Evolutionary conservation across 306 rosid genomes (phyloP), one percentile per base, ranked within the genome.

Genomic region (Ochetophila trinervis): DNA sequence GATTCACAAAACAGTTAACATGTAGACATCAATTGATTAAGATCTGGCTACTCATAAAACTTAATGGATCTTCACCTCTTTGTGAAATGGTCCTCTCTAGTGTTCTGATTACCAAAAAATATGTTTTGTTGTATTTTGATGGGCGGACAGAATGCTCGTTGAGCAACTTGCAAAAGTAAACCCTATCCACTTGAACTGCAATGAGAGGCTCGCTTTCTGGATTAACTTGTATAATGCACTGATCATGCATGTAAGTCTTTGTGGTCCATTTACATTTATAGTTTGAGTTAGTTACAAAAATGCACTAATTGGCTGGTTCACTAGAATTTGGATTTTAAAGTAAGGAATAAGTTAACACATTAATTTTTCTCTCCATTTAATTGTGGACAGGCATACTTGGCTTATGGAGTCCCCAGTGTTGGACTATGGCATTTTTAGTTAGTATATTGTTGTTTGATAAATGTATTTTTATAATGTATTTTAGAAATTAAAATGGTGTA

Each of bases 401-500:
- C 95, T 19, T 87, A 87, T 71, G 95, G 95, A 76, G 95, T 87
- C 73, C 95, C 95, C 36, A 82, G 82, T n/a, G n/a, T n/a, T n/a
- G n/a, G n/a, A n/a, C n/a, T n/a, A n/a, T n/a, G n/a, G n/a, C n/a
- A n/a, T n/a, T n/a, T n/a, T n/a, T n/a, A n/a, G n/a, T n/a, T n/a
- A n/a, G n/a, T n/a, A n/a, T n/a, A n/a, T n/a, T n/a, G n/a, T n/a
- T n/a, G n/a, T n/a, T n/a, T n/a, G n/a, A n/a, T n/a, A n/a, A n/a
- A n/a, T n/a, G n/a, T n/a, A n/a, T n/a, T n/a, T n/a, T n/a, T n/a
- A n/a, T n/a, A n/a, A n/a, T n/a, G n/a, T n/a, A n/a, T n/a, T n/a
- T n/a, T n/a, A n/a, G n/a, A n/a, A n/a, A n/a, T n/a, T n/a, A n/a
- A n/a, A n/a, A n/a, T n/a, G n/a, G n/a, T n/a, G n/a, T n/a, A n/a